These are phyloP conservation scores for Elongisporangium anandrum DNA, from an alignment of 352 stramenopile genomes.

Conservation along the genomic window DNA sequence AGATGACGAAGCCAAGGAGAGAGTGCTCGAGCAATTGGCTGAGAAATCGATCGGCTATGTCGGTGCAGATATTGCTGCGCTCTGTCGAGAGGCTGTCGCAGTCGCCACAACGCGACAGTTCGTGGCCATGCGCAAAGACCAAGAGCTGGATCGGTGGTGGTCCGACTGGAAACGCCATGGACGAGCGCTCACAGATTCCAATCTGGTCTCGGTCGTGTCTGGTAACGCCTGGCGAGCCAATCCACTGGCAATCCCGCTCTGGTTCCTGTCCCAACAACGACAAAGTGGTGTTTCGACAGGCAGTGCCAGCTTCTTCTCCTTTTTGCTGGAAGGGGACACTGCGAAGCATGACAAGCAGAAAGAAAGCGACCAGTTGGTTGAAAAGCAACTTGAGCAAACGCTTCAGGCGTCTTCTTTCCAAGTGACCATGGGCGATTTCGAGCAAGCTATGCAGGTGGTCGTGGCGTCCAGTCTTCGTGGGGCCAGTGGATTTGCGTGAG, in stretches of 20 bases:
- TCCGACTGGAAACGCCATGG: slow-evolving; percentile 42
- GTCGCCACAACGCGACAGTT: slow-evolving; percentile 61
- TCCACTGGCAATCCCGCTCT: slow-evolving; percentile 59
- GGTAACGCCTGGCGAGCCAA: slow-evolving; percentile 55
- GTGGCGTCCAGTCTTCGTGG: slow-evolving; percentile 63
- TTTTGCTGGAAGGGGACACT: slow-evolving; percentile 20
- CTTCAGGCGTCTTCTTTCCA: slow-evolving; percentile 17
- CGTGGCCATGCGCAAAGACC: slow-evolving; percentile 42
- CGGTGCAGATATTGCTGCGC: slow-evolving; percentile 70
- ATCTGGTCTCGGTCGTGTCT: slow-evolving; percentile 37
- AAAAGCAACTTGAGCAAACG: slow-evolving; percentile 4
- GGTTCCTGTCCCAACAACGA: slow-evolving; percentile 48
- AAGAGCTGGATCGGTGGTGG: slow-evolving; percentile 59
- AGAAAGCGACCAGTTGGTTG: background rate
- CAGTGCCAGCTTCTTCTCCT: slow-evolving; percentile 33
- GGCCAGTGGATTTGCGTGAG: slow-evolving; percentile 50
- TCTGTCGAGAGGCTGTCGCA: slow-evolving; percentile 72
- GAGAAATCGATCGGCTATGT: slow-evolving; percentile 68
- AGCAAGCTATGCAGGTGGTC: slow-evolving; percentile 65
- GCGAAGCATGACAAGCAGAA: background rate
- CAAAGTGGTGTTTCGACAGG: background rate
- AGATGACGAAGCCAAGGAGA: slow-evolving; percentile 1
- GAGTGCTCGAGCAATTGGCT: slow-evolving; percentile 38
- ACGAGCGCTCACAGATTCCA: slow-evolving; percentile 29
- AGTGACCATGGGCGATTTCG: slow-evolving; percentile 70